These are phyloP conservation scores for Peronospora belbahrii DNA, from an alignment of 352 stramenopile species.

Conservation along the genomic window DNA sequence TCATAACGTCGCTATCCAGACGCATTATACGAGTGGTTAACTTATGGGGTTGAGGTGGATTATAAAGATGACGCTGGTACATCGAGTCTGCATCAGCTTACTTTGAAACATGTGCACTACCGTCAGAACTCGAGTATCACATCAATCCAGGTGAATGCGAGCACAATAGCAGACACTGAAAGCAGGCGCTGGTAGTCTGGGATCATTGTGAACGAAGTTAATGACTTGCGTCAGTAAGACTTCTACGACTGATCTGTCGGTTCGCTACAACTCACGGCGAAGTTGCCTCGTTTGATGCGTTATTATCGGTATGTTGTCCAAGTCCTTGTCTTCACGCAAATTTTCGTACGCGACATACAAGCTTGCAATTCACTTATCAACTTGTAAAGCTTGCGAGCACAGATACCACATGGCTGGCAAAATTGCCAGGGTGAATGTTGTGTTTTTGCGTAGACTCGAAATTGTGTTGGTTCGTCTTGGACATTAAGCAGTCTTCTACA, in stretches of 20 bases:
- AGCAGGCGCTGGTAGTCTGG: slow-evolving; percentile 82
- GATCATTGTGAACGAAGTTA: slow-evolving; percentile 95
- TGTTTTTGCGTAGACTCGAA: no score
- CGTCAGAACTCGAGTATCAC: no score
- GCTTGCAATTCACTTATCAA: slow-evolving; percentile 75
- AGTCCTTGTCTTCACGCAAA: slow-evolving; percentile 94
- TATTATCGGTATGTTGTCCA: slow-evolving; percentile 97
- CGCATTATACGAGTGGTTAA: no score
- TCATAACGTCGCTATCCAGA: no score
- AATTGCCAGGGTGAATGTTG: slow-evolving; percentile 47
- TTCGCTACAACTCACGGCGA: slow-evolving; percentile 14
- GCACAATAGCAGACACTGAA: slow-evolving; percentile 93
- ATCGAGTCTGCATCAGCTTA: no score
- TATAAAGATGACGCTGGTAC: no score
- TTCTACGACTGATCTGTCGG: slow-evolving; percentile 90
- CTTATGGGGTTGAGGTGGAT: no score
- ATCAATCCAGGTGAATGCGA: no score
- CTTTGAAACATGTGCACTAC: no score
- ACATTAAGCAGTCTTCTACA: no score
- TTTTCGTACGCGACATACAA: slow-evolving; percentile 87
- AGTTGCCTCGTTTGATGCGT: slow-evolving; percentile 72
- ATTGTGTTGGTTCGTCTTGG: no score
- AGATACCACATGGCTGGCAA: no score
- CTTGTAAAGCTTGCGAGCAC: slow-evolving; percentile 70
- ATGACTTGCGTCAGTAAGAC: slow-evolving; percentile 90